phyloP scores from a whole-genome alignment of 169 alveolate species.

The Hammondia hammondi region DNA sequence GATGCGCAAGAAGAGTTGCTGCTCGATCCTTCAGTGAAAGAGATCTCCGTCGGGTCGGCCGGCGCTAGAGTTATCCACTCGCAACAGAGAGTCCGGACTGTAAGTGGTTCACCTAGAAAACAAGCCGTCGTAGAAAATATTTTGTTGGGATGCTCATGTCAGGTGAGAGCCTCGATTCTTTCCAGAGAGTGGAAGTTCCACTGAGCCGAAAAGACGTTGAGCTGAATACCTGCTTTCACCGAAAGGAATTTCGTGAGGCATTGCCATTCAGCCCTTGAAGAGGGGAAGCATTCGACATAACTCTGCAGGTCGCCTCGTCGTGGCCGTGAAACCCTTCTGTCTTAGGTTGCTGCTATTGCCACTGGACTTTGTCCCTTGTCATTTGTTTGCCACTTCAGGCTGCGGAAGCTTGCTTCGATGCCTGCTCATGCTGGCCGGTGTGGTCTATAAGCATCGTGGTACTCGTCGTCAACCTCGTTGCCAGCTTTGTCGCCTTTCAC shows the following conservation, averaged over 20 bases:
- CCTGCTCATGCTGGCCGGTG: slow-evolving; percentile 67
- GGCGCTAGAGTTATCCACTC: background rate
- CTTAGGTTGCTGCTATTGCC: background rate
- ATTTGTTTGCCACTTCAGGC: slow-evolving; percentile 5
- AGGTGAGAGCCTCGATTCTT: too few species aligned
- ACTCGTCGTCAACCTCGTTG: slow-evolving; percentile 32
- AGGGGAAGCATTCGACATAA: too few species aligned
- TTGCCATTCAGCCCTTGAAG: too few species aligned
- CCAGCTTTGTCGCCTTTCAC: slow-evolving; percentile 62
- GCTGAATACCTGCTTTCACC: too few species aligned
- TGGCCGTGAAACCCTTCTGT: too few species aligned
- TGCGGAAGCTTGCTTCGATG: slow-evolving; percentile 49
- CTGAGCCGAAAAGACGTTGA: too few species aligned
- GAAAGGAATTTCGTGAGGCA: too few species aligned
- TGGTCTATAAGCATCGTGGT: slow-evolving; percentile 63
- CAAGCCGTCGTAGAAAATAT: too few species aligned
- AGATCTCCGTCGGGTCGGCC: background rate
- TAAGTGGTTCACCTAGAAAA: background rate
- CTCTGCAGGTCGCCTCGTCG: too few species aligned
- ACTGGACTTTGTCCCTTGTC: background rate
- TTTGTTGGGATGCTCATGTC: too few species aligned
- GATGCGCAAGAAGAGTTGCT: too few species aligned
- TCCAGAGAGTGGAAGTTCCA: too few species aligned
- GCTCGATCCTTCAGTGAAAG: background rate
- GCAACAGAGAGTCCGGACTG: background rate